phyloP scores from a whole-genome alignment of 164 flowering plant species.

The Brasenia schreberi region DNA sequence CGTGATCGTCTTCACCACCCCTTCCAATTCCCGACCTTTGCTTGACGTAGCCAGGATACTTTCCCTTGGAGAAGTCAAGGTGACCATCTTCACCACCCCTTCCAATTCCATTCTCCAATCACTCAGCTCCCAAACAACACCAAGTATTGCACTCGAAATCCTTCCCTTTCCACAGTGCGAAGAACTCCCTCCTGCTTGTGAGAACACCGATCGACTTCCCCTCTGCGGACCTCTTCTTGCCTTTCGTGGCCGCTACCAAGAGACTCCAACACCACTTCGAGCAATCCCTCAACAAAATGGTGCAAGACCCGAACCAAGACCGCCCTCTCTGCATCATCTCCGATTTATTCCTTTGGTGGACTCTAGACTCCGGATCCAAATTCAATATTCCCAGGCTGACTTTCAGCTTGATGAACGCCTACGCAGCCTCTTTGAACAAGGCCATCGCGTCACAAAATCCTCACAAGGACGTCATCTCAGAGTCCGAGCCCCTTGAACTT shows the following conservation, averaged over 20 bases:
- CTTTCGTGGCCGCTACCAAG: constrained; percentile 9
- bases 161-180: not conserved
- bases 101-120: constrained; percentile 5
- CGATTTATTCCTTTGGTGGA: constrained; percentile 28
- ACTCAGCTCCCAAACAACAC: not conserved
- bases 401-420: constrained; percentile 30
- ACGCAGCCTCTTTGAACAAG: constrained; percentile 16
- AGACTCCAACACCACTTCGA: constrained; percentile 16
- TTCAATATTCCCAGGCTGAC: constrained; percentile 23
- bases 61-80: too few species aligned
- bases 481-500: constrained; percentile 2
- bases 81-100: constrained; percentile 17
- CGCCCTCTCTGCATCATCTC: constrained; percentile 28
- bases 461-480: not conserved
- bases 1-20: too few species aligned
- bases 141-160: not conserved
- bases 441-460: not conserved
- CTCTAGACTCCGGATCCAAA: constrained; percentile 9
- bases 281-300: constrained; percentile 2
- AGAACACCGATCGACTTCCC: constrained; percentile 10
- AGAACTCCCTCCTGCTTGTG: not conserved
- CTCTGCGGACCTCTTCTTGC: constrained; percentile 9
- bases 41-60: too few species aligned
- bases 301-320: too few species aligned
- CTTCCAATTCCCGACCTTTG: too few species aligned